These are phyloP conservation scores for Diaporthe amygdali DNA, from an alignment of 2,329 filamentous ascomycete genomes.

Conservation along the genomic window DNA sequence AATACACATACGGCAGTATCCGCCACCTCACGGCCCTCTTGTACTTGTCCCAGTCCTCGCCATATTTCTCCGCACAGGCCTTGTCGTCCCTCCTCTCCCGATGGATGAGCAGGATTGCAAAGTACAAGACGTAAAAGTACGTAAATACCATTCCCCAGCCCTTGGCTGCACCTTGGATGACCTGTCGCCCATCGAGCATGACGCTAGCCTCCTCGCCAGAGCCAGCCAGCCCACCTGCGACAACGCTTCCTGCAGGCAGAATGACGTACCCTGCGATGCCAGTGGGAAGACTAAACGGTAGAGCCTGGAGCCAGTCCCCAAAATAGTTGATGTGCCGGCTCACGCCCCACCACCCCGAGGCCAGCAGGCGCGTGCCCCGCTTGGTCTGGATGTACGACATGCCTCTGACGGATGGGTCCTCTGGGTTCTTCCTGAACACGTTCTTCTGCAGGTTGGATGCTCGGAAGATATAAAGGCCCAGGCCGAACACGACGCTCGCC, in stretches of 20 bases:
- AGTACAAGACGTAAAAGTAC: slow-evolving; percentile 91
- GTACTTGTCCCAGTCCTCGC: slow-evolving; percentile 84
- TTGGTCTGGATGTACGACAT: slow-evolving; percentile 83
- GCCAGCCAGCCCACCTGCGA: slow-evolving; percentile 51
- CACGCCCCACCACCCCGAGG: slow-evolving; percentile 86
- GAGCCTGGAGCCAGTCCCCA: slow-evolving; percentile 89
- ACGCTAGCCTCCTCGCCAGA: slow-evolving; percentile 41
- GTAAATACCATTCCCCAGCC: slow-evolving; percentile 85
- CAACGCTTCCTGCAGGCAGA: slow-evolving; percentile 53
- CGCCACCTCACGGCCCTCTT: slow-evolving; percentile 76
- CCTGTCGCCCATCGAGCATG: slow-evolving; percentile 60
- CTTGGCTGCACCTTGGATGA: slow-evolving; percentile 71
- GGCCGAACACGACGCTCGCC: slow-evolving; percentile 68
- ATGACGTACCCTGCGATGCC: slow-evolving; percentile 80
- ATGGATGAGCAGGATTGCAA: slow-evolving; percentile 80
- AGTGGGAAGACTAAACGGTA: slow-evolving; percentile 84
- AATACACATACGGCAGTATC: slow-evolving; percentile 84
- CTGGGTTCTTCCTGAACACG: slow-evolving; percentile 81
- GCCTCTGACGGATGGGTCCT: slow-evolving; percentile 77
- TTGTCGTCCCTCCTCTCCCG: slow-evolving; percentile 83
- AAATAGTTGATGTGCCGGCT: slow-evolving; percentile 92
- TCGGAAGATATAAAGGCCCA: slow-evolving; percentile 86
- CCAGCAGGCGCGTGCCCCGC: slow-evolving; percentile 77
- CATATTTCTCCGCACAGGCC: slow-evolving; percentile 86
- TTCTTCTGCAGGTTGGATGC: slow-evolving; percentile 90